Evolutionary conservation across 345 rosid species (phyloP).

Genomic region (Gossypium bickii): DNA sequence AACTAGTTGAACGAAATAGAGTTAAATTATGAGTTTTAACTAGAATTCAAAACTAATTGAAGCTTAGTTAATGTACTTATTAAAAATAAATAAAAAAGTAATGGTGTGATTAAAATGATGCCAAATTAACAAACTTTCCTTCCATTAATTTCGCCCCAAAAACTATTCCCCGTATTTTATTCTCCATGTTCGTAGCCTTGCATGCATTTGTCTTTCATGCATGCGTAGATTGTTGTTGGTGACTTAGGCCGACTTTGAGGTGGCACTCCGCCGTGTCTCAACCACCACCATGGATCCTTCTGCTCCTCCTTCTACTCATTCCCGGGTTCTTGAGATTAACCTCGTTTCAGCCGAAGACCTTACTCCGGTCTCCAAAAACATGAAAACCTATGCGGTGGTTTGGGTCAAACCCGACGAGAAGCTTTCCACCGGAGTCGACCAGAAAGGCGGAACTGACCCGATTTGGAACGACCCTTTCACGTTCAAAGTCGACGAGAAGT

Average conservation of each 20-base stretch:
- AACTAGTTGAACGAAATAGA: no score
- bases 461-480: conserved; percentile 83
- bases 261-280: not conserved
- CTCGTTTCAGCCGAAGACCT: conserved; percentile 79
- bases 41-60: no score
- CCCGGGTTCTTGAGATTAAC: conserved; percentile 65
- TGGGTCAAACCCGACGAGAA: conserved; percentile 73
- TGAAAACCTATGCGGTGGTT: conserved; percentile 80
- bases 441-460: conserved; percentile 56
- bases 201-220: conserved; percentile 1
- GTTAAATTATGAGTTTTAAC: no score
- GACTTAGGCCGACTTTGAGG: not conserved
- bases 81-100: not conserved
- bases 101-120: not conserved
- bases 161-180: not conserved
- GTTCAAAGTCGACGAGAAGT: conserved; percentile 65
- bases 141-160: not conserved
- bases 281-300: conserved; percentile 28
- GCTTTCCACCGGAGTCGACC: conserved; percentile 70
- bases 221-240: not conserved
- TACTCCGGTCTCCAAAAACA: conserved; percentile 60
- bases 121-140: not conserved
- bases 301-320: conserved; percentile 29
- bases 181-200: not conserved
- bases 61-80: not conserved